phyloP scores from a whole-genome alignment of 306 rosid species.

The Malus sieversii region DNA sequence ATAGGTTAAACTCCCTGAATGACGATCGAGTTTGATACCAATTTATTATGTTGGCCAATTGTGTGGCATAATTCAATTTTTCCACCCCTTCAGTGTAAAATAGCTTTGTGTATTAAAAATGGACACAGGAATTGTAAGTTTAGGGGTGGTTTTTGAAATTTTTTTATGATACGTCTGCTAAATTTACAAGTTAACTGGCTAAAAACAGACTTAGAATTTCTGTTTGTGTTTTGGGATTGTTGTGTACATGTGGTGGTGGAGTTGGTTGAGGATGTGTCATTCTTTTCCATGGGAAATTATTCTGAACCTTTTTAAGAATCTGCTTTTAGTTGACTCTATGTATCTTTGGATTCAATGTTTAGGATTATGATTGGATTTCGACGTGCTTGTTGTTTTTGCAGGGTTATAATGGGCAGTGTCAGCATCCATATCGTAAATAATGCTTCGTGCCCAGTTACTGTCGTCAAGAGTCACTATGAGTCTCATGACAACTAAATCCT shows the following conservation, averaged over 20 bases:
- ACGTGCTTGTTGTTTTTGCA: slow-evolving; percentile 19
- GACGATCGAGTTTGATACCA: no score
- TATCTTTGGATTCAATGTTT: not conserved
- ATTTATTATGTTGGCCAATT: not conserved
- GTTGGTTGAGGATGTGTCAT: not conserved
- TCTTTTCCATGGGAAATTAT: not conserved
- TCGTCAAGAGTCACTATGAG: slow-evolving; percentile 38
- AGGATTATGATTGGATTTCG: slow-evolving; percentile 18
- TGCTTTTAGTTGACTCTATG: not conserved
- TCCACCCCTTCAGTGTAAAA: no score
- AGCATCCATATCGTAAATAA: slow-evolving; percentile 73
- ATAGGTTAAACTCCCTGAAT: not conserved
- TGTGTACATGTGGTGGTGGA: not conserved
- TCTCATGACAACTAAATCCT: not conserved
- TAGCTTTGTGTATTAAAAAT: no score
- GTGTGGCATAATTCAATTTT: no score
- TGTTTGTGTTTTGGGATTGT: not conserved
- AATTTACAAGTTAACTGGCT: not conserved
- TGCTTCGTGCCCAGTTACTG: slow-evolving; percentile 67
- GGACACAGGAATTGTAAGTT: no score
- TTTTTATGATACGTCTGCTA: not conserved
- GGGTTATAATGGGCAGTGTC: slow-evolving; percentile 82
- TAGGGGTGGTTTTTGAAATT: no score
- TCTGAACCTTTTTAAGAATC: no score
- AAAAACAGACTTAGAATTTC: not conserved